Base-by-base conservation (phyloP, 208 protist species). In the Trypanosoma cruzi region DNA sequence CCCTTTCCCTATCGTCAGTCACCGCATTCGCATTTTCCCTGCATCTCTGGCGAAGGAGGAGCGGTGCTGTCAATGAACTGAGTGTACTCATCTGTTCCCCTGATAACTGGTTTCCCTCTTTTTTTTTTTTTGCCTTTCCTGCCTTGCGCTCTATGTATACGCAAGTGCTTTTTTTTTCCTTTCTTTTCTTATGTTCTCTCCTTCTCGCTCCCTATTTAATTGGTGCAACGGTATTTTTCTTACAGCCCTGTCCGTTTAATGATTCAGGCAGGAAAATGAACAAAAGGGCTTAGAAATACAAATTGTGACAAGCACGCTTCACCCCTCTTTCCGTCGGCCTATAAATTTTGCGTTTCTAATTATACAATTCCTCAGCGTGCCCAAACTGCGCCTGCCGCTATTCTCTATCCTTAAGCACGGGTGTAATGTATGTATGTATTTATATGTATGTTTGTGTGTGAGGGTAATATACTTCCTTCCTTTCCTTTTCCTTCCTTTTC, bases 11-110 rank as follows among this genome's bases (percentile, higher is more conserved):
- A 2, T 50, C 31, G 28, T 36, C 48, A 26, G 48, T 60, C 5
- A 22, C 8, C n/a, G 22, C 42, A 16, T 28, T n/a, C 2, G 24
- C 53, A 22, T 58, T 34, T 1, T 1, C 18, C 20, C n/a, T 26
- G 16, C 32, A 3, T 1, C 4, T 6, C 20, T n/a, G 4, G 55
- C 40, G 34, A 37, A 73, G 14, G 4, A 73, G 57, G 14, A 73
- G 58, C 32, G 58, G 57, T 7, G 34, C 34, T 26, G 42, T 59
- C 22, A 73, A 26, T 20, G 26, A 59, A 31, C 67, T 60, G 49
- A 36, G 26, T n/a, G 16, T 46, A n/a, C 56, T 18, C 50, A 68
- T 68, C 0, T 20, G 22, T 18, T 37, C 26, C 10, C 28, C 48
- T 10, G 16, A 16, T 28, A 6, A 24, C 8, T 53, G 4, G 49